phyloP scores from a whole-genome alignment of 2,329 filamentous ascomycete genomes.

The Leptographium lundbergii region DNA sequence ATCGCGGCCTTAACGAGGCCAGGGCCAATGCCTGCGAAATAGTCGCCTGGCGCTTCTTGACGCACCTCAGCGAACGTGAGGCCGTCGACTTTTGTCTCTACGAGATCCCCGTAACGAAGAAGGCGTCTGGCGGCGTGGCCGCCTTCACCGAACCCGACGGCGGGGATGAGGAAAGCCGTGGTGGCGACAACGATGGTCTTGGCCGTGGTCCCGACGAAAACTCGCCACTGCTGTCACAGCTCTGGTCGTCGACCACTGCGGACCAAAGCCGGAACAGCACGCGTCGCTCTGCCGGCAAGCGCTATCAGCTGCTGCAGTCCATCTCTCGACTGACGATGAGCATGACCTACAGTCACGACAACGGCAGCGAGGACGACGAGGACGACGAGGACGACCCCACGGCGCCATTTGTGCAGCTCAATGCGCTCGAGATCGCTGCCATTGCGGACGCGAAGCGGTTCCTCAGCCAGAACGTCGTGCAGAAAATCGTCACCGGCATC shows the following conservation, averaged over 20 bases:
- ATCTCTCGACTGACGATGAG: conserved; percentile 43
- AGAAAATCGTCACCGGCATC: conserved; percentile 72
- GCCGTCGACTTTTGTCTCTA: conserved; percentile 63
- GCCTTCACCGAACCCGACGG: not conserved
- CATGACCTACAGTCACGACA: conserved; percentile 29
- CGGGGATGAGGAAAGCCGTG: conserved; percentile 9
- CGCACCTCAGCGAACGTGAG: conserved; percentile 57
- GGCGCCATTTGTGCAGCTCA: conserved; percentile 63
- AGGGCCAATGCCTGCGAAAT: conserved; percentile 67
- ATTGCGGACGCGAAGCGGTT: conserved; percentile 76
- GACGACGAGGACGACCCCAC: conserved; percentile 47
- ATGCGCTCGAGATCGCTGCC: conserved; percentile 76
- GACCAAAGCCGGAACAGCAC: not conserved
- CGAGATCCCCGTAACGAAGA: conserved; percentile 45
- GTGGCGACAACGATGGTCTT: not conserved
- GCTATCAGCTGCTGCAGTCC: conserved; percentile 37
- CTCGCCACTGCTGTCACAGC: conserved; percentile 7
- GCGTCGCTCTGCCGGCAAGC: conserved; percentile 22
- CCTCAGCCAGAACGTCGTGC: conserved; percentile 65
- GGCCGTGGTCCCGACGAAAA: conserved; percentile 3
- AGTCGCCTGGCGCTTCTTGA: conserved; percentile 67
- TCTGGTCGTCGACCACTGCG: conserved; percentile 5
- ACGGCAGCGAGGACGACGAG: conserved; percentile 31
- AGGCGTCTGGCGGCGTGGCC: conserved; percentile 12
- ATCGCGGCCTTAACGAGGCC: conserved; percentile 53